A percentile compares a stretch with the other conserved stretches of the same genome.
phyloP scores from a whole-genome alignment of 2,329 filamentous ascomycete genomes.

The Sphaerulina vaccinii region DNA sequence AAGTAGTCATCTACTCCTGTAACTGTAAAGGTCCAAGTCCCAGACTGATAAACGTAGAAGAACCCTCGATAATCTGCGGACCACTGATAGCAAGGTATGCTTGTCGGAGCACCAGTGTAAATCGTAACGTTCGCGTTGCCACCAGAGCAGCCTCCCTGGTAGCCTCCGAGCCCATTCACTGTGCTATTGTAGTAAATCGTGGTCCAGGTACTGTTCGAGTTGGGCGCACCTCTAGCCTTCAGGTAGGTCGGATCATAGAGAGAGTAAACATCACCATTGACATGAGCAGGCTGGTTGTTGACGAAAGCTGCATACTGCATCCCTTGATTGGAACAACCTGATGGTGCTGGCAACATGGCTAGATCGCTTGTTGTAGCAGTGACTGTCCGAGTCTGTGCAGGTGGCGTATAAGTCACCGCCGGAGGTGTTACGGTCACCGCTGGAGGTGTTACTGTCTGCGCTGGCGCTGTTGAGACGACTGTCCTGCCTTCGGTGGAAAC shows the following conservation, averaged over 20 bases:
- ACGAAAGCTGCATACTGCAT: conserved; percentile 15
- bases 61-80: conserved; percentile 14
- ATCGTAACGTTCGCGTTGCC: background rate
- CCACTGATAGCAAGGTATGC: conserved; percentile 14
- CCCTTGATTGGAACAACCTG: conserved; percentile 15
- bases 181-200: conserved; percentile 16
- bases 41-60: conserved; percentile 13
- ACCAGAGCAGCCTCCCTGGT: conserved; percentile 4
- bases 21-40: conserved; percentile 12
- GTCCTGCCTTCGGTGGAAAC: background rate
- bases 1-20: conserved; percentile 14
- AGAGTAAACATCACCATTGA: conserved; percentile 8
- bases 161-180: conserved; percentile 6
- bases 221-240: conserved; percentile 2
- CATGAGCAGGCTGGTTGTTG: conserved; percentile 11
- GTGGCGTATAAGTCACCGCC: background rate
- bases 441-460: background rate
- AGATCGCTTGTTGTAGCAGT: conserved; percentile 6
- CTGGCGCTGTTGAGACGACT: background rate
- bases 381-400: conserved; percentile 1
- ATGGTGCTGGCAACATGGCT: conserved; percentile 10
- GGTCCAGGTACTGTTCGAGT: conserved; percentile 10
- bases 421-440: background rate
- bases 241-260: conserved; percentile 16
- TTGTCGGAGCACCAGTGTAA: background rate